Base-by-base conservation (phyloP, 2,329 filamentous ascomycete species). In the Aspergillus tamarii region DNA sequence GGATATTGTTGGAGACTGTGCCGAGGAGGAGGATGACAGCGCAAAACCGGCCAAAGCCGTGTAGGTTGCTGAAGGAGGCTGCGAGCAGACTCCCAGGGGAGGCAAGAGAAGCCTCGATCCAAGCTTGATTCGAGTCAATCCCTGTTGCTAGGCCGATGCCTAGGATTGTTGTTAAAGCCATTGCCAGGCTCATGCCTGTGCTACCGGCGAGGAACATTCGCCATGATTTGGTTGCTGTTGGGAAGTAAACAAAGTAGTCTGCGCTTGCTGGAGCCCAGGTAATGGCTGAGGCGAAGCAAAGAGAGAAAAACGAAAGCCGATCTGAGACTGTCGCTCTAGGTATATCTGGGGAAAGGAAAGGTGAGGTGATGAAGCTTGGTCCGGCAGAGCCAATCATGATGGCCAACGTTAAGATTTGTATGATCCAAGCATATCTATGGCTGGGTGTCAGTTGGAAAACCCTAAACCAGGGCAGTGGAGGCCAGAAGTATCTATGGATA, bases 201-300 rank as follows among this genome's bases (percentile, higher is more conserved):
- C 74, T 73, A 3, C 78, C 79, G 57, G 76, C 73, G 6, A 70
- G 58, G 59, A 80, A 80, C 30, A 74, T 75, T 41, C 73, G 71
- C 61, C 70, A 72, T 59, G 72, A 73, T 30, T 72, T 72, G 30
- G 78, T 75, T 4, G 71, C 63, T 3, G 75, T 66, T 0, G 77
- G 76, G 60, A 79, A 77, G 64, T 81, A 81, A 54, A 80, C 78
- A 50, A 77, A 80, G 67, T 79, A 81, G 65, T 82, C 80, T 12
- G 77, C 76, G 26, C 72, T 74, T 9, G 74, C 67, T 2, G 74
- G 73, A 0, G 73, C 69, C 73, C 74, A 76, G 7, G 73, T 69
- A 26, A 79, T 70, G 10, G 72, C 67, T 5, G 74, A 71, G 3
- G 77, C 77, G 23, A 78, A 65, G 41, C 72, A 71, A 12, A 78